Evolutionary conservation across 192 early-diverging fungal species (phyloP).

Genomic region (Entophlyctis luteolus): DNA sequence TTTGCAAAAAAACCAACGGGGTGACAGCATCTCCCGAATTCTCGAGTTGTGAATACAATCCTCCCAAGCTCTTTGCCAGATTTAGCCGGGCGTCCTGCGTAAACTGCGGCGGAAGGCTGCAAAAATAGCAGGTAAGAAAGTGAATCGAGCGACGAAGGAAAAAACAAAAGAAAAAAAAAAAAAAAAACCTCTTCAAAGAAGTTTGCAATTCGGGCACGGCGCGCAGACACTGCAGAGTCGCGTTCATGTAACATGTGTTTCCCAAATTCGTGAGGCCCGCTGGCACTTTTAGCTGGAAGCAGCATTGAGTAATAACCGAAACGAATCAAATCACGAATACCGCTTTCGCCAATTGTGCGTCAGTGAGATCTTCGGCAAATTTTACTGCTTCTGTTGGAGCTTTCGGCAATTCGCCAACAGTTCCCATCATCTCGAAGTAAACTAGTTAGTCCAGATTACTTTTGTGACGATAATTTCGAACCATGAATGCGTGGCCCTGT

Average conservation of each 20-base stretch:
- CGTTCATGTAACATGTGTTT: conserved; percentile 79
- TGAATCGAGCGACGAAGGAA: conserved; percentile 3
- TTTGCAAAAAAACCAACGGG: conserved; percentile 49
- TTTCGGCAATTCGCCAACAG: conserved; percentile 87
- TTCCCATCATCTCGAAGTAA: conserved; percentile 88
- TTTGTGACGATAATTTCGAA: neutral
- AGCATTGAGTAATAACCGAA: neutral
- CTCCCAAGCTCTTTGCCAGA: conserved; percentile 65
- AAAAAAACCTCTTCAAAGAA: conserved; percentile 52
- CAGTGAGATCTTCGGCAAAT: conserved; percentile 93
- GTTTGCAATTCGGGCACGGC: conserved; percentile 76
- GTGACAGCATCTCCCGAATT: conserved; percentile 67
- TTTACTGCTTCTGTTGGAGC: conserved; percentile 63
- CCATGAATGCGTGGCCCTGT: conserved; percentile 9
- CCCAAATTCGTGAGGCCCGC: conserved; percentile 87
- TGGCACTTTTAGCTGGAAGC: conserved; percentile 77
- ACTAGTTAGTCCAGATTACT: neutral
- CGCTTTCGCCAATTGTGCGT: conserved; percentile 77
- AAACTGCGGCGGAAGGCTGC: conserved; percentile 45
- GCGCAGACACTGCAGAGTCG: conserved; percentile 90
- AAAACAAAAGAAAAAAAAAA: neutral
- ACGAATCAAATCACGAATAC: conserved; percentile 41
- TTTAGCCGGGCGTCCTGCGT: conserved; percentile 56
- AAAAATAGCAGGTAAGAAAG: conserved; percentile 18
- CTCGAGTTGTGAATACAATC: conserved; percentile 69